These are phyloP conservation scores for Oleoguttula mirabilis DNA, from an alignment of 495 filamentous ascomycete genomes.

Conservation along the genomic window DNA sequence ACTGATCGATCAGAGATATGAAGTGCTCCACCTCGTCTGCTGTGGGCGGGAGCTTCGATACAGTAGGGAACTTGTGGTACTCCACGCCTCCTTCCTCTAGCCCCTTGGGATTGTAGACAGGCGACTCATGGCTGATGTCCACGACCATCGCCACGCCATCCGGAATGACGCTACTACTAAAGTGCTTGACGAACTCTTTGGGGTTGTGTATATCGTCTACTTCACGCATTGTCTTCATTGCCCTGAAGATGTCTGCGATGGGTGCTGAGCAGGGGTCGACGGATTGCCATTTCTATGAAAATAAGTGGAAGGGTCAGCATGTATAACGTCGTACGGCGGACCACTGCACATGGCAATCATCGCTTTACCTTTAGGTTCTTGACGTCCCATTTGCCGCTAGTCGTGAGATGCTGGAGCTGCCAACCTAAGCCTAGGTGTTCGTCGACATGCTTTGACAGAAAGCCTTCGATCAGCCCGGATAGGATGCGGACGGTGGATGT, in stretches of 20 bases:
- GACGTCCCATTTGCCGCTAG: conserved; percentile 92
- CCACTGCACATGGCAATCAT: no score
- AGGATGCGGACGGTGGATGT: conserved; percentile 62
- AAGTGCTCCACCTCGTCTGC: conserved; percentile 65
- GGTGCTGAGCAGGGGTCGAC: conserved; percentile 64
- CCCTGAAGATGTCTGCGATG: conserved; percentile 65
- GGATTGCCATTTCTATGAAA: conserved; percentile 80
- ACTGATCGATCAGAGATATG: conserved; percentile 60
- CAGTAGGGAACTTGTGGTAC: conserved; percentile 81
- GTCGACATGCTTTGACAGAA: conserved; percentile 62
- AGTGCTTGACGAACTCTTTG: conserved; percentile 55
- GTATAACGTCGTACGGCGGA: no score
- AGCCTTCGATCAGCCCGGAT: conserved; percentile 69
- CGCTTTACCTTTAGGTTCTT: conserved; percentile 92
- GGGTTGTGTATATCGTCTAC: conserved; percentile 77
- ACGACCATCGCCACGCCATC: conserved; percentile 56
- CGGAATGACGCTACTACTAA: conserved; percentile 32
- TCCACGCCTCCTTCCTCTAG: conserved; percentile 59
- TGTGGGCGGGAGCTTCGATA: conserved; percentile 81
- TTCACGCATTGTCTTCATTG: conserved; percentile 79
- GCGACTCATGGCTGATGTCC: conserved; percentile 78
- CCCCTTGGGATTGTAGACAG: conserved; percentile 69
- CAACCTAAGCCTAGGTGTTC: conserved; percentile 69
- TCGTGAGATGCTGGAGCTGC: conserved; percentile 78
- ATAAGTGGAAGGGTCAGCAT: no score